Evolutionary conservation across 2,329 filamentous ascomycete species (phyloP), one percentile per base, ranked within the genome.

Genomic region (Leptodontidium sp.): DNA sequence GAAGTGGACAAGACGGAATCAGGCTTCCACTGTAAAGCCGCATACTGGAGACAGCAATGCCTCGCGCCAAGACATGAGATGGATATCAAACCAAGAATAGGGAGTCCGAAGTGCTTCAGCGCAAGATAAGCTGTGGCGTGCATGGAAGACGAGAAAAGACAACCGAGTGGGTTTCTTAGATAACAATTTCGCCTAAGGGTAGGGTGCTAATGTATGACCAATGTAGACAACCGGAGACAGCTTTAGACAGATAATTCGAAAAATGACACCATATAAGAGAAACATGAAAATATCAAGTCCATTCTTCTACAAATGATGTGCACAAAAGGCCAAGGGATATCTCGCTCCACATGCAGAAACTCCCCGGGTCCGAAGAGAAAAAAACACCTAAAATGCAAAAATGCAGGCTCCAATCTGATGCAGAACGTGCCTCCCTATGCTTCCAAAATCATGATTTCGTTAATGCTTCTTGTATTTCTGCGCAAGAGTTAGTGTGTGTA

Each of bases 391-490:
- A 64, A 59, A 38, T 68, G 38, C 38, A 65, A 15, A 43, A 1
- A 50, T n/a, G 49, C 32, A 49, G 38, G 67, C 63, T 63, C 67
- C 58, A 68, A 65, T 68, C 63, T 68, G 58, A 68, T 66, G 67
- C 67, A 65, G 35, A 50, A 70, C 35, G 68, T 64, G 66, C 68
- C 38, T 67, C 69, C 24, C 62, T 69, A 68, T 72, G 68, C 71
- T 63, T 63, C 29, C 63, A 70, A 71, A 61, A 67, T 70, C 69
- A 65, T 72, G 52, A 73, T 35, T 38, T 74, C 64, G 32, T 77
- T 70, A 78, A 74, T 78, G 73, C 67, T 74, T 77, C 68, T 79
- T 79, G 67, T 79, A 79, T 79, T 79, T 79, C 78, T 79, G 64
- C 71, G 63, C 35, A 63, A 8, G 8, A 43, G 26, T 65, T 26